Conservation (phyloP, 805 yeast genomes). For the Brettanomyces nanus region DNA sequence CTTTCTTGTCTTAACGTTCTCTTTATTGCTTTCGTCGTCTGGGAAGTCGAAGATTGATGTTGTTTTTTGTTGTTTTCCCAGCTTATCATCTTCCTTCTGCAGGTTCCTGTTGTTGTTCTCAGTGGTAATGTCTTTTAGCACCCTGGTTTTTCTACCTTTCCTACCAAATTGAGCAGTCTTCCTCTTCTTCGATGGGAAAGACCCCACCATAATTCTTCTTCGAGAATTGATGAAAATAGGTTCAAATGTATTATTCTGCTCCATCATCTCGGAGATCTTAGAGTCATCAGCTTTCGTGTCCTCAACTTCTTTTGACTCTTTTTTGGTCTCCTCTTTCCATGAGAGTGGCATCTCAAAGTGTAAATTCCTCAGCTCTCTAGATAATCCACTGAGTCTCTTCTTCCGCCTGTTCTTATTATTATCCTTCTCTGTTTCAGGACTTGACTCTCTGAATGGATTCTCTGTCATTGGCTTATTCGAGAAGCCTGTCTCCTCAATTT, state of each 20-base stretch:
- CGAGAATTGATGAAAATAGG: not conserved
- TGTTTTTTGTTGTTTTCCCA: not conserved
- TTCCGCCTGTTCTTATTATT: conserved; percentile 11
- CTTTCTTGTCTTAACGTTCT: conserved; percentile 11
- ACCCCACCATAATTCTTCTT: not conserved
- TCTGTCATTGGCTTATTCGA: conserved; percentile 1
- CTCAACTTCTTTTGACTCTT: conserved; percentile 20
- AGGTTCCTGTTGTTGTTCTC: not conserved
- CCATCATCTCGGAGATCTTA: no score
- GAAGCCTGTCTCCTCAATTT: not conserved
- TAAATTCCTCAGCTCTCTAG: conserved; percentile 34
- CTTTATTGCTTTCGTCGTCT: conserved; percentile 6
- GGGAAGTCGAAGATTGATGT: not conserved
- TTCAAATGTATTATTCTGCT: not conserved
- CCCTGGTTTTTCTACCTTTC: not conserved
- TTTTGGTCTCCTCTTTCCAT: conserved; percentile 10
- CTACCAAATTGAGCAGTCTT: not conserved
- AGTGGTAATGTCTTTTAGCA: conserved; percentile 1
- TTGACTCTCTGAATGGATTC: conserved; percentile 1
- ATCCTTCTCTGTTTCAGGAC: conserved; percentile 7
- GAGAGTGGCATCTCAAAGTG: conserved; percentile 3
- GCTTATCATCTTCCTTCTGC: not conserved
- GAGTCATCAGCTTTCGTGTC: conserved; percentile 8
- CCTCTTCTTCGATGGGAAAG: not conserved
- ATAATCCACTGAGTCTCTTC: conserved; percentile 10